phyloP scores from a whole-genome alignment of 805 yeast genomes.

The Candida sanyiensis region DNA sequence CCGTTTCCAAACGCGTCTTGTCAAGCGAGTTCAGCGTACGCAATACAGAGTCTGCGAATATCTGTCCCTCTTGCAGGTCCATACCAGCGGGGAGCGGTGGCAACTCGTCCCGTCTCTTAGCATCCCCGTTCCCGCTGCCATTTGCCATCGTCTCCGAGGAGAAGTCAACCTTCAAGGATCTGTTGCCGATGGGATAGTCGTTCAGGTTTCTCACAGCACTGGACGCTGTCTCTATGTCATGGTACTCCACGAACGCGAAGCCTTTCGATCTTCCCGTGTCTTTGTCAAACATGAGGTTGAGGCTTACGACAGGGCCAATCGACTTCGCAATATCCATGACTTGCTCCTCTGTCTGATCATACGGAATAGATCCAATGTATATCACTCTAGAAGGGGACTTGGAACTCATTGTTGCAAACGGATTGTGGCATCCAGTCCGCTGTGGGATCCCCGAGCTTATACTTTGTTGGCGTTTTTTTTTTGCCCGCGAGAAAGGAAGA shows the following conservation, averaged over 20 bases:
- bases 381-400: conserved; percentile 40
- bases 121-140: conserved; percentile 1
- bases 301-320: conserved; percentile 79
- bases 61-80: conserved; percentile 29
- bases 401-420: conserved; percentile 7
- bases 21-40: conserved; percentile 42
- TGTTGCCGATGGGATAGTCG: conserved; percentile 66
- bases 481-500: no score
- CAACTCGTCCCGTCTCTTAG: conserved; percentile 24
- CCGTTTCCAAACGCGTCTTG: conserved; percentile 38
- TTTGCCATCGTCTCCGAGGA: conserved; percentile 42
- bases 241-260: conserved; percentile 79
- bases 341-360: conserved; percentile 91
- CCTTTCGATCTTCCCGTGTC: conserved; percentile 90
- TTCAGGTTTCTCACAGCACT: conserved; percentile 87
- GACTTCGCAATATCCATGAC: conserved; percentile 78
- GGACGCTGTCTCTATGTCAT: conserved; percentile 73
- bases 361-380: conserved; percentile 84
- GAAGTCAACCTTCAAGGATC: conserved; percentile 71
- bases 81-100: conserved; percentile 55
- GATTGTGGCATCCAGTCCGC: no score
- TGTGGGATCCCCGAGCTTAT: no score
- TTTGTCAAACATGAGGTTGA: conserved; percentile 77
- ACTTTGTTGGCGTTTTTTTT: no score
- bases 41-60: conserved; percentile 37